Percentiles rank a stretch among this genome's conserved stretches.
These are phyloP conservation scores for Bathelium albidoporum DNA, from an alignment of 495 filamentous ascomycete genomes.

Conservation along the genomic window DNA sequence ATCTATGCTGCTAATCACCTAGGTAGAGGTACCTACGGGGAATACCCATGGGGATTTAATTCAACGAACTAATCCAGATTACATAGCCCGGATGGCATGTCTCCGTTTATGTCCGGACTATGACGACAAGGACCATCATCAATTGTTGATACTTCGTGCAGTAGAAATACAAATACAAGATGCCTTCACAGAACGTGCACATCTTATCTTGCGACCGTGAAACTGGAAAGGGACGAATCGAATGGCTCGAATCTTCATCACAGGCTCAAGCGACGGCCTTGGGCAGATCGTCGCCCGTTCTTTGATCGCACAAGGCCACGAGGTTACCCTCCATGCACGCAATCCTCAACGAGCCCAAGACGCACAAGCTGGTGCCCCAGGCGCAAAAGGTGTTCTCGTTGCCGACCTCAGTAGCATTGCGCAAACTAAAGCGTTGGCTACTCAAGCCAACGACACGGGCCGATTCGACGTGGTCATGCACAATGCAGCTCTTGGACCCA, in stretches of 20 bases:
- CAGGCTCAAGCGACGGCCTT: constrained; percentile 36
- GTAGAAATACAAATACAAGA: not conserved
- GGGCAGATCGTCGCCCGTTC: constrained; percentile 41
- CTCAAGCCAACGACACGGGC: constrained; percentile 38
- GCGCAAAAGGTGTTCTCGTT: constrained; percentile 39
- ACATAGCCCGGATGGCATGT: not conserved
- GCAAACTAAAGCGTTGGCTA: constrained; percentile 45
- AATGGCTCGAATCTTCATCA: constrained; percentile 50
- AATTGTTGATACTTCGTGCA: not conserved
- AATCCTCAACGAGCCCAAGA: constrained; percentile 39
- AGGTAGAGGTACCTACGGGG: no score
- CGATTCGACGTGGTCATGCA: constrained; percentile 49
- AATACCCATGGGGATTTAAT: not conserved
- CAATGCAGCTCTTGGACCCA: constrained; percentile 44
- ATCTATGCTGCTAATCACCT: no score
- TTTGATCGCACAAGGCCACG: constrained; percentile 43
- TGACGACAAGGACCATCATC: not conserved
- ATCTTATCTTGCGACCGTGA: not conserved
- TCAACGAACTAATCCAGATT: not conserved
- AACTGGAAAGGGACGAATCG: not conserved
- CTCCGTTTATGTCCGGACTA: not conserved
- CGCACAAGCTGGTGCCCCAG: constrained; percentile 37
- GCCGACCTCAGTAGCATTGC: constrained; percentile 42
- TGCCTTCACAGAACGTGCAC: not conserved
- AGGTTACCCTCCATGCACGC: constrained; percentile 48